These are phyloP conservation scores for Fraxinus anomala DNA, from an alignment of 257 asterid species.

Conservation along the genomic window DNA sequence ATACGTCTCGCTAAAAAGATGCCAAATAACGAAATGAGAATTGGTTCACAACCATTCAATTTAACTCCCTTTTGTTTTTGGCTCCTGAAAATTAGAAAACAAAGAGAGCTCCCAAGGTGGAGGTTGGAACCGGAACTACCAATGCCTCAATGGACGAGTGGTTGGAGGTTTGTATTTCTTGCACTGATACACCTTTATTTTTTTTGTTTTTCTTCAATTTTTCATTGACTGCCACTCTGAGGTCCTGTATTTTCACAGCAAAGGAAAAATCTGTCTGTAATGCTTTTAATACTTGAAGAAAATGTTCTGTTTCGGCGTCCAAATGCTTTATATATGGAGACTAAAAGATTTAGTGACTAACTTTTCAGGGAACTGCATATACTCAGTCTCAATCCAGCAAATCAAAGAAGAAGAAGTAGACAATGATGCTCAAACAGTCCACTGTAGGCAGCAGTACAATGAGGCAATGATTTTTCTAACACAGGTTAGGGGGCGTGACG, in stretches of 20 bases:
- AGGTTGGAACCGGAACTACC: slow-evolving; percentile 91
- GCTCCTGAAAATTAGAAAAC: slow-evolving; percentile 57
- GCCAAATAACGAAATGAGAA: slow-evolving; percentile 95
- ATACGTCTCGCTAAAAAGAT: neutral
- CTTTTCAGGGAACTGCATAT: slow-evolving; percentile 84
- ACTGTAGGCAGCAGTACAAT: slow-evolving; percentile 34
- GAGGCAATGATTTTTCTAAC: slow-evolving; percentile 31
- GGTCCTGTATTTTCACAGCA: neutral
- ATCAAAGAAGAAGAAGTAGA: slow-evolving; percentile 92
- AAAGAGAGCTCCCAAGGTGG: slow-evolving; percentile 92
- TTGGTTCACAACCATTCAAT: slow-evolving; percentile 25
- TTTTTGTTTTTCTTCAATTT: neutral
- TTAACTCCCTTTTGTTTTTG: neutral
- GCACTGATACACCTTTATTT: slow-evolving; percentile 3
- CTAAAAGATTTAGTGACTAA: neutral
- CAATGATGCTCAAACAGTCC: slow-evolving; percentile 18
- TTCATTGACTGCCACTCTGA: neutral
- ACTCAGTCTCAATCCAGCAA: slow-evolving; percentile 66
- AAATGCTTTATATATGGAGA: neutral
- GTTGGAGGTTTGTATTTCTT: slow-evolving; percentile 72
- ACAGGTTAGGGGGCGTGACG: slow-evolving; percentile 26
- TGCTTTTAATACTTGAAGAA: neutral
- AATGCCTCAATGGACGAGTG: slow-evolving; percentile 92
- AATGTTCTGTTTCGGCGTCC: neutral
- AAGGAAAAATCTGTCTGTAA: neutral